These are phyloP conservation scores for Mesembryanthemum crystallinum DNA, from an alignment of 148 eudicot species.

Conservation along the genomic window DNA sequence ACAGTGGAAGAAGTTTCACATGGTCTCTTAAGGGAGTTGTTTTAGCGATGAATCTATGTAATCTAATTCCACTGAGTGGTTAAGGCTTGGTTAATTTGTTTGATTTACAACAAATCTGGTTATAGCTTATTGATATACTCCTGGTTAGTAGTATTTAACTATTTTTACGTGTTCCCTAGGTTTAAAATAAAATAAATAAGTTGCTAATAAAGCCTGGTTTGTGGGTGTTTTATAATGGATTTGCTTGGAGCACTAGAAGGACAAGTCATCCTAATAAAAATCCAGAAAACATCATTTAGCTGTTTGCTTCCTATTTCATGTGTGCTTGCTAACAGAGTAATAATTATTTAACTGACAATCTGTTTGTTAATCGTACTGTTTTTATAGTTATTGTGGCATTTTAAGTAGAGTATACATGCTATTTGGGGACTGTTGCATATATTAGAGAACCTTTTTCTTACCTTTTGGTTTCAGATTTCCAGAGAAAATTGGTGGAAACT, in stretches of 20 bases:
- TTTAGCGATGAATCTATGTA: not conserved
- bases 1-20: not conserved
- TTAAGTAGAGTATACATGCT: not conserved
- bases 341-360: not conserved
- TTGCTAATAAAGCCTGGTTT: not conserved
- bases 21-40: not conserved
- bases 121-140: not conserved
- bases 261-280: not conserved
- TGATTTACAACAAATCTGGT: not conserved
- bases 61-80: too few relatives aligned
- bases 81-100: not conserved
- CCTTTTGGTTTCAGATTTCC: conserved; percentile 61
- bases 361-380: not conserved
- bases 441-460: conserved; percentile 3
- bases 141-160: too few relatives aligned
- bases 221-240: not conserved
- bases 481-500: conserved; percentile 87
- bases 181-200: not conserved
- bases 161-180: not conserved
- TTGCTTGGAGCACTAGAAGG: conserved; percentile 4
- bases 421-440: not conserved
- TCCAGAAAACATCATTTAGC: not conserved
- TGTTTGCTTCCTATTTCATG: not conserved
- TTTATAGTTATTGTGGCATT: not conserved
- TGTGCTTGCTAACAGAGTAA: not conserved